A percentile compares a stretch with the other conserved stretches of the same genome.
Conservation (phyloP, 441 rosid species). For the Brassica hybrid region DNA sequence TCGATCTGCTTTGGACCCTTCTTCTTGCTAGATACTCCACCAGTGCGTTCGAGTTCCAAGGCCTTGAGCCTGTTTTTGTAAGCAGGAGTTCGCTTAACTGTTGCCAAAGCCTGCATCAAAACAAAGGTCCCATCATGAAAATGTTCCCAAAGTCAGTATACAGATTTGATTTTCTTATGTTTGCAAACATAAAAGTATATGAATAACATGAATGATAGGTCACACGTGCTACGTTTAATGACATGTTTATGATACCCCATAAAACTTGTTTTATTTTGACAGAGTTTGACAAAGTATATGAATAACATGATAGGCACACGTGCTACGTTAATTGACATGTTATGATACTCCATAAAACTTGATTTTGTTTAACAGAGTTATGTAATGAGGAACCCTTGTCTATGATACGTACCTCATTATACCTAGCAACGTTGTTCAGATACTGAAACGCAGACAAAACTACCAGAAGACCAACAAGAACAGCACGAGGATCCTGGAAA, state of each 20-base stretch:
- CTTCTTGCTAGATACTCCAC: slow-evolving; percentile 78
- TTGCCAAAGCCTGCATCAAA: slow-evolving; percentile 72
- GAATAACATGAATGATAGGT: not conserved
- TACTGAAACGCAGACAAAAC: slow-evolving; percentile 88
- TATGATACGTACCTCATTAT: slow-evolving; percentile 69
- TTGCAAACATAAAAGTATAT: slow-evolving; percentile 6
- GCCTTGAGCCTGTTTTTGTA: slow-evolving; percentile 89
- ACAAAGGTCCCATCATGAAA: not conserved
- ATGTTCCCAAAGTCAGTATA: not conserved
- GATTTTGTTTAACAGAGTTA: not conserved
- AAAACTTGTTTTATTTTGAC: not conserved
- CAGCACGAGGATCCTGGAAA: slow-evolving; percentile 87
- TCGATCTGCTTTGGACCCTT: slow-evolving; percentile 81
- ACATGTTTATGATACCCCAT: not conserved
- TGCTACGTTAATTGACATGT: not conserved
- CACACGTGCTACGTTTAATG: not conserved
- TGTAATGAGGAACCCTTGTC: slow-evolving; percentile 19
- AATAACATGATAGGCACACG: not conserved
- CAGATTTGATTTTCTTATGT: not conserved
- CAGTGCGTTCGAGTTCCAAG: slow-evolving; percentile 82
- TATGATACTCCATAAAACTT: not conserved
- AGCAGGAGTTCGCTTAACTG: slow-evolving; percentile 93
- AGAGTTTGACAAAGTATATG: not conserved
- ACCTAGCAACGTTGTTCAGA: slow-evolving; percentile 79
- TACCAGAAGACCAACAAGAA: slow-evolving; percentile 81